A percentile compares a stretch with the other conserved stretches of the same genome.
phyloP scores from a whole-genome alignment of 2,329 filamentous ascomycete species.

The Ceratocystiopsis brevicomis region DNA sequence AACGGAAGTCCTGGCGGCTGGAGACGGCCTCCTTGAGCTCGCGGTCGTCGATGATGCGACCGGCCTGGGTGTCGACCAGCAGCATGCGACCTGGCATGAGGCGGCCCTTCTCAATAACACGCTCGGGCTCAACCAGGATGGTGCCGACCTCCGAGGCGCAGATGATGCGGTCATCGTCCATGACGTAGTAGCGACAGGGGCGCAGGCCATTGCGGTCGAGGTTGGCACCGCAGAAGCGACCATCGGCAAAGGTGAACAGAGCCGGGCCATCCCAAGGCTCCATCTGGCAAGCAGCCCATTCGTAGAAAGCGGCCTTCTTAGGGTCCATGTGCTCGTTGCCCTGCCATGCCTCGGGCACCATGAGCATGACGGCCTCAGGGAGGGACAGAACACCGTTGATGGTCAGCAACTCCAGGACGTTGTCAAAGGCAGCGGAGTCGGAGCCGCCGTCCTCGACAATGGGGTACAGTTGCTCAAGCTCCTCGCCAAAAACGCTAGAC shows the following conservation, averaged over 20 bases:
- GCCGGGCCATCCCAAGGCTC: conserved; percentile 96
- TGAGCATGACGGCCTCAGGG: conserved; percentile 92
- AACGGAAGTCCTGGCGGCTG: conserved; percentile 69
- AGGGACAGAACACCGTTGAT: conserved; percentile 93
- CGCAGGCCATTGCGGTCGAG: conserved; percentile 88
- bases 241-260: conserved; percentile 91
- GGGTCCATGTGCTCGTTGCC: conserved; percentile 84
- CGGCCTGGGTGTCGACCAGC: conserved; percentile 72
- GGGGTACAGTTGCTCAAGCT: conserved; percentile 77
- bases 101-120: conserved; percentile 79
- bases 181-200: conserved; percentile 91
- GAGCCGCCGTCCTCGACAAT: conserved; percentile 94
- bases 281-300: conserved; percentile 98
- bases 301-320: conserved; percentile 91
- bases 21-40: conserved; percentile 82
- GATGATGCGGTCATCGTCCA: conserved; percentile 91
- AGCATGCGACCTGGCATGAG: conserved; percentile 92
- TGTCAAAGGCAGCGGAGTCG: conserved; percentile 93
- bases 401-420: conserved; percentile 79
- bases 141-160: conserved; percentile 94
- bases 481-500: conserved; percentile 80
- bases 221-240: conserved; percentile 91
- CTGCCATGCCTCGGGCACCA: conserved; percentile 97
- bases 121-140: conserved; percentile 77
- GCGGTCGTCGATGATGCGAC: conserved; percentile 82